Evolutionary conservation across 116 monocot species (phyloP).

Genomic region (Iris pallida): DNA sequence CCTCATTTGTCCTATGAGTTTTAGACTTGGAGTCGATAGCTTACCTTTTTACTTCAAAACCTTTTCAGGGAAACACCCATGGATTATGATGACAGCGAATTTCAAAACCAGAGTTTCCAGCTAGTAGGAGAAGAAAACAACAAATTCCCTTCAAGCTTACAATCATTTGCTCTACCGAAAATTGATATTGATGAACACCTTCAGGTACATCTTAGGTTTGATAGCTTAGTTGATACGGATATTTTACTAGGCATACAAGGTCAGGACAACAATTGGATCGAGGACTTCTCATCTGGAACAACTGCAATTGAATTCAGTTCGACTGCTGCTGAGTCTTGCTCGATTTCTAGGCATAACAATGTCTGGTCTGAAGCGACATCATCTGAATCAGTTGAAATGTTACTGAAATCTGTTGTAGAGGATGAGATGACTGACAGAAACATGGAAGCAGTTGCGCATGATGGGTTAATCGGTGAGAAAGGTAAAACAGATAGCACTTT

Average conservation of each 20-base stretch:
- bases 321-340: slow-evolving; percentile 47
- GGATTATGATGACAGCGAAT: slow-evolving; percentile 98
- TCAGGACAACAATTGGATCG: slow-evolving; percentile 70
- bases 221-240: slow-evolving; percentile 63
- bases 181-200: slow-evolving; percentile 87
- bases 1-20: slow-evolving; percentile 46
- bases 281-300: slow-evolving; percentile 57
- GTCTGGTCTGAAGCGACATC: slow-evolving; percentile 88
- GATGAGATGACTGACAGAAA: slow-evolving; percentile 51
- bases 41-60: slow-evolving; percentile 20
- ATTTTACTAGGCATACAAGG: slow-evolving; percentile 61
- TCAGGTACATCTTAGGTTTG: slow-evolving; percentile 69
- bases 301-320: slow-evolving; percentile 51
- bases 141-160: slow-evolving; percentile 66
- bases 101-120: slow-evolving; percentile 88
- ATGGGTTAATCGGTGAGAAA: slow-evolving; percentile 22
- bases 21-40: slow-evolving; percentile 15
- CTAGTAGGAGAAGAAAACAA: slow-evolving; percentile 72
- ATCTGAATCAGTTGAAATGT: slow-evolving; percentile 84
- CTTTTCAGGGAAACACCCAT: slow-evolving; percentile 71
- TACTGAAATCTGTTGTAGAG: slow-evolving; percentile 79
- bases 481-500: slow-evolving; percentile 22
- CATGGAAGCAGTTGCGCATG: slow-evolving; percentile 23
- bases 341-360: slow-evolving; percentile 59
- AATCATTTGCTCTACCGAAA: slow-evolving; percentile 63